Evolutionary conservation across 1,284 basidiomycete species (phyloP).

Genomic region (Irpex sp.): DNA sequence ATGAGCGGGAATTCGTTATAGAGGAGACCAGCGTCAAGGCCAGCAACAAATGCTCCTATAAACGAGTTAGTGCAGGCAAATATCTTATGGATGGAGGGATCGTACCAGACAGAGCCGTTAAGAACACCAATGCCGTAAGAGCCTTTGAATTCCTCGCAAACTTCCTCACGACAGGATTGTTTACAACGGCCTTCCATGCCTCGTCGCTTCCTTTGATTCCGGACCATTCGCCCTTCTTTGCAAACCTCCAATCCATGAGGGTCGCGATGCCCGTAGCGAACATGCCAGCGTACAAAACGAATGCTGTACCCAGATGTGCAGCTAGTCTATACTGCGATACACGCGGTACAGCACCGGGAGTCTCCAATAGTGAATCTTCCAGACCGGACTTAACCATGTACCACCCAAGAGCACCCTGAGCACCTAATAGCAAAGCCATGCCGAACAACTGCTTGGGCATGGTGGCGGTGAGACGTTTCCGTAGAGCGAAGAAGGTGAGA

Average conservation of each 20-base stretch:
- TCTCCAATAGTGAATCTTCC: slow-evolving; percentile 77
- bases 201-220: slow-evolving; percentile 36
- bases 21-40: slow-evolving; percentile 91
- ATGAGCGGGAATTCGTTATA: slow-evolving; percentile 99
- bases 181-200: slow-evolving; percentile 50
- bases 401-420: slow-evolving; percentile 94
- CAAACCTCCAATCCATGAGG: slow-evolving; percentile 80
- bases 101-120: slow-evolving; percentile 88
- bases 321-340: slow-evolving; percentile 97
- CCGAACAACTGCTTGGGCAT: slow-evolving; percentile 65
- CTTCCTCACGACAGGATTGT: slow-evolving; percentile 50
- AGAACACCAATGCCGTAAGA: slow-evolving; percentile 75
- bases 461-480: slow-evolving; percentile 61
- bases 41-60: slow-evolving; percentile 94
- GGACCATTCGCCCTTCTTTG: slow-evolving; percentile 40
- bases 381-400: slow-evolving; percentile 99
- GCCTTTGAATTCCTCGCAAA: slow-evolving; percentile 62
- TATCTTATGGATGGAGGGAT: slow-evolving; percentile 1
- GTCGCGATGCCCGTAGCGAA: slow-evolving; percentile 79
- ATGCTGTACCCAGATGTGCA: slow-evolving; percentile 88
- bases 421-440: slow-evolving; percentile 80
- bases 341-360: slow-evolving; percentile 83
- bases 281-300: slow-evolving; percentile 91
- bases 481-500: slow-evolving; percentile 73
- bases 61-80: slow-evolving; percentile 9